Conservation (phyloP, 1,284 basidiomycete genomes). For the Dichomitus squalens region DNA sequence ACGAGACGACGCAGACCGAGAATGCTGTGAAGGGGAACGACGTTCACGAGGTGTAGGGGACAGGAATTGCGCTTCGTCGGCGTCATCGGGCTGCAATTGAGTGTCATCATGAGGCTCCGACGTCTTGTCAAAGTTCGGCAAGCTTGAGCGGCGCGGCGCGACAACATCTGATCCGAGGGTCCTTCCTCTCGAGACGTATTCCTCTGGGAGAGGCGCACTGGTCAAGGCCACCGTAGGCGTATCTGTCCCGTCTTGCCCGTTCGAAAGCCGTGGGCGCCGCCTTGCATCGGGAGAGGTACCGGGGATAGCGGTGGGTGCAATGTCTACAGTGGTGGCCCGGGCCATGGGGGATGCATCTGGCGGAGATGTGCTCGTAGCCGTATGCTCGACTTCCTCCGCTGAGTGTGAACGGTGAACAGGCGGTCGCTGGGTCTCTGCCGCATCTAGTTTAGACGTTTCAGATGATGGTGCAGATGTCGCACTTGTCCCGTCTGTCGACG, state of each 20-base stretch:
- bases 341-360: constrained; percentile 14
- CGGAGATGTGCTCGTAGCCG: constrained; percentile 2
- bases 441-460: constrained; percentile 22
- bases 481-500: constrained; percentile 23
- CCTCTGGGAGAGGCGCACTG: constrained; percentile 11
- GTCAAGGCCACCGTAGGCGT: constrained; percentile 16
- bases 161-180: constrained; percentile 3
- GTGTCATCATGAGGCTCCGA: neutral
- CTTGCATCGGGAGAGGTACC: constrained; percentile 20
- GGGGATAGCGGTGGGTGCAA: constrained; percentile 13
- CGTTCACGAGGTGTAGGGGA: constrained; percentile 16
- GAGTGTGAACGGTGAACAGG: constrained; percentile 34
- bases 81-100: neutral
- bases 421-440: constrained; percentile 25
- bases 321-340: constrained; percentile 23
- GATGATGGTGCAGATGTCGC: constrained; percentile 23
- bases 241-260: constrained; percentile 29
- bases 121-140: constrained; percentile 3
- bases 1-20: constrained; percentile 28
- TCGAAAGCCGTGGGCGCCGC: constrained; percentile 44
- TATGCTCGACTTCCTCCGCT: constrained; percentile 30
- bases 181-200: constrained; percentile 15
- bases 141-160: constrained; percentile 11
- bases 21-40: constrained; percentile 31
- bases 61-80: constrained; percentile 8